These are phyloP conservation scores for Physcomitrellopsis africana DNA, from an alignment of 225 moss, liverwort and hornwort genomes.

Conservation along the genomic window DNA sequence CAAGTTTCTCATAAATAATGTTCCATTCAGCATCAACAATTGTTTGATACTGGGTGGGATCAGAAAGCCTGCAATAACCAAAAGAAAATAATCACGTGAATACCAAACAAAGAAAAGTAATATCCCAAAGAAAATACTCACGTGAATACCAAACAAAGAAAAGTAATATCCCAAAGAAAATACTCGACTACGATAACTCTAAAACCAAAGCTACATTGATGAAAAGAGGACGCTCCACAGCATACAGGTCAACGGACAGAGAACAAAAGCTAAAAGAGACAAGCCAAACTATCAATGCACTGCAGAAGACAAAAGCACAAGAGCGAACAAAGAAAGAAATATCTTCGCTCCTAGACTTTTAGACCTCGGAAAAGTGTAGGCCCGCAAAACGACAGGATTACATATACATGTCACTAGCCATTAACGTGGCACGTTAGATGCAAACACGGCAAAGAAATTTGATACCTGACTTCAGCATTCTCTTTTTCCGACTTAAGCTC, in stretches of 20 bases:
- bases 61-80: constrained; percentile 65
- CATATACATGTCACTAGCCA: background rate
- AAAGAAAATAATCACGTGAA: background rate
- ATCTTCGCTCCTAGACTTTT: too few relatives aligned
- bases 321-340: background rate
- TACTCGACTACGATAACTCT: background rate
- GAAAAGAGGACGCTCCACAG: background rate
- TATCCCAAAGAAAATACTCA: background rate
- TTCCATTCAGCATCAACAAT: constrained; percentile 99
- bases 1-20: constrained; percentile 92
- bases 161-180: background rate
- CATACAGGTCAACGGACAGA: background rate
- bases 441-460: background rate
- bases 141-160: too few relatives aligned
- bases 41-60: constrained; percentile 91
- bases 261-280: too few relatives aligned
- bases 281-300: too few relatives aligned
- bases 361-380: too few relatives aligned
- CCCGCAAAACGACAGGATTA: background rate
- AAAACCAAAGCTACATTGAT: background rate
- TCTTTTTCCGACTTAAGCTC: constrained; percentile 99
- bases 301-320: background rate
- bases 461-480: constrained; percentile 96
- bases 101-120: background rate
- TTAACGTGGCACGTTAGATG: background rate